A percentile compares a stretch with the other conserved stretches of the same genome.
Conservation (phyloP, 176 grass and related monocot species). For the Echinochloa phyllopogon region DNA sequence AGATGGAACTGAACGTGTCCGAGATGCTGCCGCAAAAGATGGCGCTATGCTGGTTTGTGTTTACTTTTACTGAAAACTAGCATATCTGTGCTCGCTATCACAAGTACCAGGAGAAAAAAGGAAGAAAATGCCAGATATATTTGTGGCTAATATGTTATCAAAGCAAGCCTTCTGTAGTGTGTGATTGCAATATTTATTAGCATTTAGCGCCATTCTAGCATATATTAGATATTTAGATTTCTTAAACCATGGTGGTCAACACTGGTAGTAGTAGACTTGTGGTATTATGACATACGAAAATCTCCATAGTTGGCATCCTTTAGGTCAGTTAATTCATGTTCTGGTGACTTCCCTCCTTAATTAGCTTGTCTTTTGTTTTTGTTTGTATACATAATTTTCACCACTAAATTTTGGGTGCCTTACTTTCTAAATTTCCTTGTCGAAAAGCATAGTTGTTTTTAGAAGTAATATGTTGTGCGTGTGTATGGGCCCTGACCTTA, state of each 20-base stretch:
- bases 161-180: not conserved
- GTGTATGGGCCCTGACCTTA: too few species aligned
- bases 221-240: not conserved
- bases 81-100: not conserved
- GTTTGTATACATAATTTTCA: not conserved
- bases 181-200: not conserved
- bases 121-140: not conserved
- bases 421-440: not conserved
- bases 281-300: conserved; percentile 18
- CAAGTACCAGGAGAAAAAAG: not conserved
- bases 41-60: conserved; percentile 63
- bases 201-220: not conserved
- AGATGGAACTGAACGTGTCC: conserved; percentile 85
- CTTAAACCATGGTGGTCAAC: not conserved
- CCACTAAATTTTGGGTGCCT: not conserved
- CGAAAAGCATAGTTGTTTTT: not conserved
- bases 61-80: conserved; percentile 10
- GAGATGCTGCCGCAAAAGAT: conserved; percentile 70
- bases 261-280: not conserved
- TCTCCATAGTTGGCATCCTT: not conserved
- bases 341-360: not conserved
- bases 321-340: not conserved
- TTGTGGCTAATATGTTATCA: not conserved
- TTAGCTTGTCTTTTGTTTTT: too few species aligned
- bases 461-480: too few species aligned